Conservation (phyloP, 768 basidiomycete genomes). For the Saitozyma sp. region DNA sequence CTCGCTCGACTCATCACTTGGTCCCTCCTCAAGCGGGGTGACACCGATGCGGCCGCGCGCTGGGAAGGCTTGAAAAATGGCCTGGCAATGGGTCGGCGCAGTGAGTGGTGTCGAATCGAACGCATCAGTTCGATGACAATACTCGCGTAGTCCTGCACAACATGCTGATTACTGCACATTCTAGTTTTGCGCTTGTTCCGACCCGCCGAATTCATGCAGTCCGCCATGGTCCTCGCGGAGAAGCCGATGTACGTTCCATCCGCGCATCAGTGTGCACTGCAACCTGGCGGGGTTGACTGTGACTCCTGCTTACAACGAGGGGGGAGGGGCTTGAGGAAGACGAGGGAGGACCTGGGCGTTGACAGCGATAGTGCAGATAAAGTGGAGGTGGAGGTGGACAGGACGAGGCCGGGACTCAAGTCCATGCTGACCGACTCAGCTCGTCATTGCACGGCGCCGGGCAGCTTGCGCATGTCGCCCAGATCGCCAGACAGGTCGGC, state of each 20-base stretch:
- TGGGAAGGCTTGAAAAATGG: constrained; percentile 85
- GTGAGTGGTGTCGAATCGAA: constrained; percentile 57
- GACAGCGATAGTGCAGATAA: background rate
- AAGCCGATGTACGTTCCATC: constrained; percentile 40
- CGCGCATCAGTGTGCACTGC: background rate
- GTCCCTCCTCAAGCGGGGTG: constrained; percentile 69
- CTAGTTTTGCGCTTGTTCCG: constrained; percentile 90
- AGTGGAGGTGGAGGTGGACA: background rate
- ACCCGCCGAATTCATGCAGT: constrained; percentile 88
- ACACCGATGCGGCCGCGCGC: constrained; percentile 68
- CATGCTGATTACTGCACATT: background rate
- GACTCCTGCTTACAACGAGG: too few species aligned
- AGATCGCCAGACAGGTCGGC: constrained; percentile 76
- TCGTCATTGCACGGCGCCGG: constrained; percentile 25
- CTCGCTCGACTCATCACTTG: constrained; percentile 85
- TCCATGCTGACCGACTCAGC: constrained; percentile 6
- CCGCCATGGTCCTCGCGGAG: constrained; percentile 69
- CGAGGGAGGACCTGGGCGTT: too few species aligned
- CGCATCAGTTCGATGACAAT: background rate
- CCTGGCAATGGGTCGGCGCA: constrained; percentile 79
- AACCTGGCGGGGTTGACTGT: too few species aligned
- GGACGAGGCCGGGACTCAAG: background rate
- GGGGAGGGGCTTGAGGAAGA: too few species aligned
- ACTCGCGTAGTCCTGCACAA: background rate
- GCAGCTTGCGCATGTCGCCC: constrained; percentile 68